phyloP scores from a whole-genome alignment of 164 flowering plant species.

The Platanus orientalis region DNA sequence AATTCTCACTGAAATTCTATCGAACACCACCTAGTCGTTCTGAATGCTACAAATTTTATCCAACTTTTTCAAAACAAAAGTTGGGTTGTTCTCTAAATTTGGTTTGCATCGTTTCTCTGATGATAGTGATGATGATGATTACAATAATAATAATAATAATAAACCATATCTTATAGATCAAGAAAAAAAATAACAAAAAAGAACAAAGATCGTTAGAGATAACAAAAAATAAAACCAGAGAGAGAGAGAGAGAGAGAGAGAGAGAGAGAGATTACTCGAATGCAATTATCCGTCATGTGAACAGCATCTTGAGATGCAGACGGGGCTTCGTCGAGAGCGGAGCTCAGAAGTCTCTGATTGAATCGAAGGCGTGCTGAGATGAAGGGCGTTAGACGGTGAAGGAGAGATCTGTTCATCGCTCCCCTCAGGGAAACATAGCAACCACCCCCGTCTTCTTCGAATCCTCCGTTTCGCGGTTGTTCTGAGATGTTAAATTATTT shows the following conservation, averaged over 20 bases:
- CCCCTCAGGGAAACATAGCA: slow-evolving; percentile 1
- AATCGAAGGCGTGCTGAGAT: slow-evolving; percentile 16
- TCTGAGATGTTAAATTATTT: not conserved
- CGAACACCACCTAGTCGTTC: no score
- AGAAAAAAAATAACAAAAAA: no score
- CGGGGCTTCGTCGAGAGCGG: slow-evolving; percentile 7
- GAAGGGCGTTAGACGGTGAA: slow-evolving; percentile 16
- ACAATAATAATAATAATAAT: no score
- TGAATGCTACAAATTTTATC: no score
- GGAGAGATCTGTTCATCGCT: slow-evolving; percentile 15
- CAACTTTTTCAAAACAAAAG: no score
- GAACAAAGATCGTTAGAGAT: not conserved
- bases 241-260: not conserved
- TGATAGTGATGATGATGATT: no score
- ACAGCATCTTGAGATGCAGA: slow-evolving; percentile 11
- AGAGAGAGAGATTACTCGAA: slow-evolving; percentile 14
- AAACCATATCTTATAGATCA: not conserved
- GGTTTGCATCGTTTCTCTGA: no score
- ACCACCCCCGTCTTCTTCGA: not conserved
- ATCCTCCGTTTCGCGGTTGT: not conserved
- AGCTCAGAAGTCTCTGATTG: slow-evolving; percentile 14
- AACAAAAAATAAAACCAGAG: not conserved
- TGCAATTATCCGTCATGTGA: slow-evolving; percentile 28
- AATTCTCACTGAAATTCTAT: no score
- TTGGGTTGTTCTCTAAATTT: no score